phyloP scores from a whole-genome alignment of 768 basidiomycete species.

The Goffeauzyma gilvescens region DNA sequence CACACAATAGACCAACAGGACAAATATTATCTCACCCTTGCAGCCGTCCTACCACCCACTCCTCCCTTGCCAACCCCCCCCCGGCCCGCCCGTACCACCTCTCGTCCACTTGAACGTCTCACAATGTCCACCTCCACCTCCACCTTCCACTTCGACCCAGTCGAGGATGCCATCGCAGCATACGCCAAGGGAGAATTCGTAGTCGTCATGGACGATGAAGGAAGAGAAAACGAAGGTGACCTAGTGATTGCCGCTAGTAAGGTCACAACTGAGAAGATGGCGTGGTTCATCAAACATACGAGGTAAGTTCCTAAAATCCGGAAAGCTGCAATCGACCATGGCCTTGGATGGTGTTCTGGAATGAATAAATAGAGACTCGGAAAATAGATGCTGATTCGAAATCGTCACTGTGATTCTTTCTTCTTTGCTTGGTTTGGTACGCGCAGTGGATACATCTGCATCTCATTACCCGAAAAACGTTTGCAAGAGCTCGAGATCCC shows the following conservation, averaged over 20 bases:
- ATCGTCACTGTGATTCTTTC: not conserved
- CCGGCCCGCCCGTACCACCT: too few relatives aligned
- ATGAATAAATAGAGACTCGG: too few relatives aligned
- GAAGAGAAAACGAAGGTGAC: conserved; percentile 92
- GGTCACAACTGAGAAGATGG: conserved; percentile 91
- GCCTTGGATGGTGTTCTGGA: too few relatives aligned
- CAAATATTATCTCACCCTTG: too few relatives aligned
- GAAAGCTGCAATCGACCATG: not conserved
- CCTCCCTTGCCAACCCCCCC: too few relatives aligned
- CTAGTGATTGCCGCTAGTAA: conserved; percentile 68
- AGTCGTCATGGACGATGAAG: conserved; percentile 94
- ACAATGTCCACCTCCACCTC: conserved; percentile 1
- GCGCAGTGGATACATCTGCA: conserved; percentile 77
- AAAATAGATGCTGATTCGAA: too few relatives aligned
- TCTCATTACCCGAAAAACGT: conserved; percentile 56
- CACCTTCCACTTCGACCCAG: conserved; percentile 45
- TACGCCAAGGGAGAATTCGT: conserved; percentile 70
- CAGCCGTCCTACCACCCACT: too few relatives aligned
- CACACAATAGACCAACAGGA: too few relatives aligned
- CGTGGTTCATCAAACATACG: conserved; percentile 92
- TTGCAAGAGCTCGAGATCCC: conserved; percentile 63
- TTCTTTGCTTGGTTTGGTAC: not conserved
- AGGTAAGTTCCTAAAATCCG: conserved; percentile 44
- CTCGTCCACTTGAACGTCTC: too few relatives aligned
- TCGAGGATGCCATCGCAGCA: conserved; percentile 59